Evolutionary conservation across 352 stramenopile species (phyloP), one percentile per base, ranked within the genome.

Genomic region (Phytophthora sansomeana): DNA sequence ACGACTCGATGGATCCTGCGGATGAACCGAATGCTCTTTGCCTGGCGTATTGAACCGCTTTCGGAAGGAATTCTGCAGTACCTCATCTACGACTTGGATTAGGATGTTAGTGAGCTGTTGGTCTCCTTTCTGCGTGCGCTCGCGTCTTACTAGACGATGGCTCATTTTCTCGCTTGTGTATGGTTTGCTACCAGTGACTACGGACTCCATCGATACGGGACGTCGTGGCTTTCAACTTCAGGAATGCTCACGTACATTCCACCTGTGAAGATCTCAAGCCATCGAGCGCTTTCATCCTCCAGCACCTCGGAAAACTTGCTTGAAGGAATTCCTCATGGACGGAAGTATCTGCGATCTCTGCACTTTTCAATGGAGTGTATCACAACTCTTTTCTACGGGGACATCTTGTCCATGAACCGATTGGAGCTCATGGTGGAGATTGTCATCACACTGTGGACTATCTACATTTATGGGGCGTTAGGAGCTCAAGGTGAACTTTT

Each of bases 381-480:
- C 47, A 86, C 84, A 8, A 90, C 82, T 4, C 65, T 91, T 5
- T 93, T 82, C 41, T 90, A 91, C 41, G 84, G 77, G 3, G 84
- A 93, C 33, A 87, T 91, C 26, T 39, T 82, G 10, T 90, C 82
- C 5, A 85, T 90, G 70, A 93, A 91, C 44, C 30, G 87, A 3
- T 30, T 82, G 26, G 84, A 91, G 44, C 42, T 90, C n/a, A 66
- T 85, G 0, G 69, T 74, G 0, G 84, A 93, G 39, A 81, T 91
- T 21, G 51, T 28, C 0, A 81, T 88, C 35, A 89, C 87, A 8
- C 54, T 91, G 0, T 77, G 62, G 59, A 86, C 77, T 43, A 91
- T 90, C 19, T 93, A 93, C 67, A 85, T 91, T 36, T 91, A 87
- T 35, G 84, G 84, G 19, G 73, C 83, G 2, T 63, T 93, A 0